Conservation (phyloP, 176 grass and related monocot genomes). For the Phoenix dactylifera region DNA sequence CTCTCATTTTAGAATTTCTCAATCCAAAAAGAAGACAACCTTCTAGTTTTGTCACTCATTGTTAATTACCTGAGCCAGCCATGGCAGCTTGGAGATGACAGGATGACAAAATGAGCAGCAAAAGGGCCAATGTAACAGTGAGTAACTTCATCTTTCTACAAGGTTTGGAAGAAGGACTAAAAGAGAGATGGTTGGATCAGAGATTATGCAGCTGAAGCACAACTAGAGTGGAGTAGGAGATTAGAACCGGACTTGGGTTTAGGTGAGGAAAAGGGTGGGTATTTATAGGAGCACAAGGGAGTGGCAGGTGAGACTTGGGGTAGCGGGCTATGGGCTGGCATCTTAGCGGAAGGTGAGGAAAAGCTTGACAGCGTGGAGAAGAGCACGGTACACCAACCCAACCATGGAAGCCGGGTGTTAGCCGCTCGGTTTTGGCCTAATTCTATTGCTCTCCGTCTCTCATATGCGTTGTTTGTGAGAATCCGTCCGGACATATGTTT, state of each 20-base stretch:
- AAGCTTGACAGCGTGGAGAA: background rate
- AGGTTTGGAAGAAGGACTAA: background rate
- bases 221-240: no score
- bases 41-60: background rate
- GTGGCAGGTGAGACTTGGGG: background rate
- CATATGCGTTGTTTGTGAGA: no score
- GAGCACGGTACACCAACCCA: no score
- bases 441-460: no score
- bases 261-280: background rate
- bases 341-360: background rate
- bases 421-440: no score
- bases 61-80: slow-evolving; percentile 13
- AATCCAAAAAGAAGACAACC: background rate
- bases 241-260: background rate
- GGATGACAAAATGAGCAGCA: slow-evolving; percentile 7
- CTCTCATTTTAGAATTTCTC: no score
- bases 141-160: slow-evolving; percentile 23
- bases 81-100: slow-evolving; percentile 14
- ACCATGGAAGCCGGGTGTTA: no score
- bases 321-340: background rate
- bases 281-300: background rate
- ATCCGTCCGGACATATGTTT: no score
- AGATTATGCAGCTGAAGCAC: no score
- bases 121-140: slow-evolving; percentile 6
- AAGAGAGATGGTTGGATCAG: background rate